Percentiles rank a stretch among this genome's conserved stretches.
Evolutionary conservation across 179 eudicot genomes (phyloP).

Genomic region (Beta corolliflora): DNA sequence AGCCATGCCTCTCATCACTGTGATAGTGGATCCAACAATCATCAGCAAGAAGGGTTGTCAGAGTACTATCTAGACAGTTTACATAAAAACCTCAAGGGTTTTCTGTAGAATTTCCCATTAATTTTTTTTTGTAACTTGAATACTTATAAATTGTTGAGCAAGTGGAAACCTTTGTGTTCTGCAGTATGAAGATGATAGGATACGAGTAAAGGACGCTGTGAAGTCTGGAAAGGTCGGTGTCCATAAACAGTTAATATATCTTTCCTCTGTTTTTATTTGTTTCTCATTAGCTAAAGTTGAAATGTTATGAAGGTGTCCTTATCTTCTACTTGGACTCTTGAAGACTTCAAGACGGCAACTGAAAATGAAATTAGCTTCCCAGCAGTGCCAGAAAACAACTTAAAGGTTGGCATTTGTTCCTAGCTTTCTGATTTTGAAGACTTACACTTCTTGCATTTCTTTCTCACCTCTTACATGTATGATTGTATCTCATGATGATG

Average conservation of each 20-base stretch:
- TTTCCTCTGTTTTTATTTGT: neutral
- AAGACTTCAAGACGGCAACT: slow-evolving; percentile 75
- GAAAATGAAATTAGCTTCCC: slow-evolving; percentile 51
- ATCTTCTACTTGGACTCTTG: slow-evolving; percentile 78
- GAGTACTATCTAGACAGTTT: neutral
- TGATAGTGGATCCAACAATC: neutral
- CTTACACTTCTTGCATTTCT: neutral
- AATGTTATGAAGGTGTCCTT: slow-evolving; percentile 53
- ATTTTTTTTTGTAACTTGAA: neutral
- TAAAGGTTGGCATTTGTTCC: slow-evolving; percentile 50
- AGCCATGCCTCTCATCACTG: neutral
- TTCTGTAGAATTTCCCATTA: neutral
- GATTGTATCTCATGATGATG: neutral
- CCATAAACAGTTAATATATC: neutral
- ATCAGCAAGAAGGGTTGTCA: neutral
- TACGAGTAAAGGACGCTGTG: slow-evolving; percentile 71
- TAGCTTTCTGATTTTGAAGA: slow-evolving; percentile 1
- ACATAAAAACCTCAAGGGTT: neutral
- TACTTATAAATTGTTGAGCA: neutral
- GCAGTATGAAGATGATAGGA: slow-evolving; percentile 83
- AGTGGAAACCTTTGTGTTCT: slow-evolving; percentile 21
- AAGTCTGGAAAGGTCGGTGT: slow-evolving; percentile 64
- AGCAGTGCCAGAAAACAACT: slow-evolving; percentile 61
- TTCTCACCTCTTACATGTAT: neutral
- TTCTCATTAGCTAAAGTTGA: slow-evolving; percentile 18